Conservation (phyloP, 1,139 yeast genomes). For the Spencermartinsiella ligniputridi region DNA sequence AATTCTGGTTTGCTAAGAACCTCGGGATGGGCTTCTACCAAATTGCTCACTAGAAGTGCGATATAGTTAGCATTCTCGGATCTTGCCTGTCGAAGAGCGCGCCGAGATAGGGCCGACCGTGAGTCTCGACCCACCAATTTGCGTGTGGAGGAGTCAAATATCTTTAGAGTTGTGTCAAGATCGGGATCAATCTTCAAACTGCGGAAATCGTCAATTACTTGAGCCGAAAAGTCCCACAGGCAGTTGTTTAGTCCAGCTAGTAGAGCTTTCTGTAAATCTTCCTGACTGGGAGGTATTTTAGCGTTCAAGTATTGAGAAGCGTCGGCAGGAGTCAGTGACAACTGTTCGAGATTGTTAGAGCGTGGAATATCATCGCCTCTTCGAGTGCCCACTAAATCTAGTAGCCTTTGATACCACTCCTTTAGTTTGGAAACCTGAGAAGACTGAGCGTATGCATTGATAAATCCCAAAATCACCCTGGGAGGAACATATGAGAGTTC, state of each 20-base stretch:
- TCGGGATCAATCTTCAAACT: conserved; percentile 17
- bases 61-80: conserved; percentile 12
- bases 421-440: conserved; percentile 16
- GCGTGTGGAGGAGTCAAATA: conserved; percentile 20
- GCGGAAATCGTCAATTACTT: conserved; percentile 17
- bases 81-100: conserved; percentile 6
- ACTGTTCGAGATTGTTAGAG: conserved; percentile 11
- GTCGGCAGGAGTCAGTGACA: conserved; percentile 7
- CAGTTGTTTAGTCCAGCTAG: conserved; percentile 12
- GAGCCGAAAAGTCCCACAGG: conserved; percentile 19
- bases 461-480: conserved; percentile 21
- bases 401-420: conserved; percentile 22
- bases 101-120: conserved; percentile 6
- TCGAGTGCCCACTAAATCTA: conserved; percentile 9
- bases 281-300: conserved; percentile 12
- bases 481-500: conserved; percentile 24
- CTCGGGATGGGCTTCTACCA: conserved; percentile 23
- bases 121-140: conserved; percentile 14
- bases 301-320: conserved; percentile 19
- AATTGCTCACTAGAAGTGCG: conserved; percentile 17
- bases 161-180: conserved; percentile 14
- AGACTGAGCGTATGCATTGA: conserved; percentile 19
- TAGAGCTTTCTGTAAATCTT: conserved; percentile 17
- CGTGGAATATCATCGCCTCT: conserved; percentile 10
- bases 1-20: conserved; percentile 22